These are phyloP conservation scores for Aristolochia californica DNA, from an alignment of 164 flowering plant genomes.

Conservation along the genomic window DNA sequence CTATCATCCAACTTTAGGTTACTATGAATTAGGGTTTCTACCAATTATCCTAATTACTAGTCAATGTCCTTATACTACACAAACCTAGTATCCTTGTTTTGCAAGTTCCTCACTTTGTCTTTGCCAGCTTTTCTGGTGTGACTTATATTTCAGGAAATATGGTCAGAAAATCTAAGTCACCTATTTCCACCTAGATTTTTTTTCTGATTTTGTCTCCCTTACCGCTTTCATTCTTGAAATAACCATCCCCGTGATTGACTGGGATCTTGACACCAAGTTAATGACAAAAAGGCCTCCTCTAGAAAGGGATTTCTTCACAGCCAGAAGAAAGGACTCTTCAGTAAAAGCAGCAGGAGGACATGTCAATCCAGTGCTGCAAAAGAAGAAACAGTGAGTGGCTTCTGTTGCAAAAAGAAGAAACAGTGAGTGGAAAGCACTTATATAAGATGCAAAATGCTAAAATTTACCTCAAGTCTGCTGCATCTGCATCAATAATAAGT, in stretches of 20 bases:
- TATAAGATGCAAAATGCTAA: background rate
- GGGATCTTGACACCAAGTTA: slow-evolving; percentile 81
- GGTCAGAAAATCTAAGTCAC: too few relatives aligned
- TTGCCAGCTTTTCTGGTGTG: too few relatives aligned
- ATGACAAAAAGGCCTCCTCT: slow-evolving; percentile 70
- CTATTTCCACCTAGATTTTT: too few relatives aligned
- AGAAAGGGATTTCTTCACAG: slow-evolving; percentile 51
- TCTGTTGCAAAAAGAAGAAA: too few relatives aligned
- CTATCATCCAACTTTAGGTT: too few relatives aligned
- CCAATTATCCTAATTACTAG: too few relatives aligned
- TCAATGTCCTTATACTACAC: too few relatives aligned
- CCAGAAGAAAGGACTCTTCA: slow-evolving; percentile 58
- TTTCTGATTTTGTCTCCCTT: slow-evolving; percentile 13
- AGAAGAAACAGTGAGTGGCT: background rate
- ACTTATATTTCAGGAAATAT: too few relatives aligned
- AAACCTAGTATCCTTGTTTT: too few relatives aligned
- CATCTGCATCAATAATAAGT: slow-evolving; percentile 81
- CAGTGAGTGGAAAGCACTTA: background rate
- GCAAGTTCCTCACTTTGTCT: too few relatives aligned
- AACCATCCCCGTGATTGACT: slow-evolving; percentile 46
- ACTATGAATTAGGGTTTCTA: too few relatives aligned
- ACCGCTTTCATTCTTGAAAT: slow-evolving; percentile 64
- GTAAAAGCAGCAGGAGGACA: slow-evolving; percentile 88
- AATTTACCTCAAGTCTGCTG: slow-evolving; percentile 63
- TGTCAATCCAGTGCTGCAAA: slow-evolving; percentile 73